Conservation (phyloP, 768 basidiomycete species). For the Suillus discolor region DNA sequence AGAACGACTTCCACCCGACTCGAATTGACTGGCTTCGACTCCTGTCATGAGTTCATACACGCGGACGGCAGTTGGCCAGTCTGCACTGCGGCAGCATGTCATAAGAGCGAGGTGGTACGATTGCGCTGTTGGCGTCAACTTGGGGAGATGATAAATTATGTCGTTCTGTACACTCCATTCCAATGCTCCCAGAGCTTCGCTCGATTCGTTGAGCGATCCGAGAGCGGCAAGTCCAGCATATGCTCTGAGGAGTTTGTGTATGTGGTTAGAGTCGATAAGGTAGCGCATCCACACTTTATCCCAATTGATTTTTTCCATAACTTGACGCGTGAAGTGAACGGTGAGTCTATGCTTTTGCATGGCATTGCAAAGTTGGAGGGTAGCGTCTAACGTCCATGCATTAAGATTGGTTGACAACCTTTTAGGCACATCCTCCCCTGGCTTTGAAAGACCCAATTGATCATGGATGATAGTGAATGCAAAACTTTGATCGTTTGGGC, state of each 20-base stretch:
- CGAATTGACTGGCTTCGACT: slow-evolving; percentile 53
- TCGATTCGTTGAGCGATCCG: slow-evolving; percentile 40
- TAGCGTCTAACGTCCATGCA: slow-evolving; percentile 50
- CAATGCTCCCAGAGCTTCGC: slow-evolving; percentile 56
- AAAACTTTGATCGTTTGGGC: slow-evolving; percentile 59
- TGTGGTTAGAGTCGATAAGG: slow-evolving; percentile 52
- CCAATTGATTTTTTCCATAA: slow-evolving; percentile 45
- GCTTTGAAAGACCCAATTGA: slow-evolving; percentile 60
- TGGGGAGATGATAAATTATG: slow-evolving; percentile 45
- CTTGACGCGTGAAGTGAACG: slow-evolving; percentile 59
- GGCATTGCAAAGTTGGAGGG: slow-evolving; percentile 57
- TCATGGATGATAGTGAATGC: slow-evolving; percentile 66
- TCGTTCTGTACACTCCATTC: slow-evolving; percentile 72
- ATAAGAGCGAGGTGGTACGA: slow-evolving; percentile 66
- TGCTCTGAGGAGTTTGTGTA: slow-evolving; percentile 64
- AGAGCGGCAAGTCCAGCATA: slow-evolving; percentile 43
- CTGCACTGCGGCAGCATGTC: slow-evolving; percentile 62
- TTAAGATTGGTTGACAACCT: slow-evolving; percentile 45
- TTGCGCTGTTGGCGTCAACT: slow-evolving; percentile 33
- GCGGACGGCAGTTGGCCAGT: slow-evolving; percentile 61
- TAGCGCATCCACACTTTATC: slow-evolving; percentile 32
- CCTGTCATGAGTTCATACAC: slow-evolving; percentile 78
- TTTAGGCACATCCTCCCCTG: slow-evolving; percentile 42
- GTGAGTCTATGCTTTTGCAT: slow-evolving; percentile 49
- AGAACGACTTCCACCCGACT: slow-evolving; percentile 37